These are phyloP conservation scores for Cladophialophora yegresii DNA, from an alignment of 2,329 filamentous ascomycete species.

Conservation along the genomic window DNA sequence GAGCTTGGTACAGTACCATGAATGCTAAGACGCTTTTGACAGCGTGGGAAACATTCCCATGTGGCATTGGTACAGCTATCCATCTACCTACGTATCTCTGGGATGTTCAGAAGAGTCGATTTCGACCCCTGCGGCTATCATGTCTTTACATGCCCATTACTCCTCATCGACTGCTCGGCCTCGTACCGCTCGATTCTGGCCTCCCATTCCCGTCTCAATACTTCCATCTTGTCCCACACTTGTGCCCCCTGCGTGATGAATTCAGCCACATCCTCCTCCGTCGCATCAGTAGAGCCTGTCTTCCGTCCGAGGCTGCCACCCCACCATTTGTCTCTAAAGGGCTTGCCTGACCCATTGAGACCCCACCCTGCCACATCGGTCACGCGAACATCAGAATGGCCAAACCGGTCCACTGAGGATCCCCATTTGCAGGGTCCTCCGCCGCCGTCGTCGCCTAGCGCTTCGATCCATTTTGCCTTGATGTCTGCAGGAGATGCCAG, in stretches of 20 bases:
- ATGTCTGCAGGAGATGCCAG: constrained; percentile 60
- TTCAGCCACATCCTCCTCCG: constrained; percentile 59
- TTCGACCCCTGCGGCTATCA: background rate
- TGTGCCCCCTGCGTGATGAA: constrained; percentile 64
- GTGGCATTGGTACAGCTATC: background rate
- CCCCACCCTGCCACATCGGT: constrained; percentile 91
- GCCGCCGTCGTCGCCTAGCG: constrained; percentile 62
- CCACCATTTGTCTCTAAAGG: constrained; percentile 37
- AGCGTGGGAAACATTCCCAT: background rate
- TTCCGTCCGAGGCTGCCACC: constrained; percentile 60
- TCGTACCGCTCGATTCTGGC: constrained; percentile 48
- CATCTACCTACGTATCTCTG: background rate
- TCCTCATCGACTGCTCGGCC: constrained; percentile 9
- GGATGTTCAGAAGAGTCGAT: background rate
- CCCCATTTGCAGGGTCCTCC: constrained; percentile 79
- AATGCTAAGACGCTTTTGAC: background rate
- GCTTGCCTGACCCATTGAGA: constrained; percentile 54
- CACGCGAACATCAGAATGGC: constrained; percentile 62
- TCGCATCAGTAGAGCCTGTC: constrained; percentile 60
- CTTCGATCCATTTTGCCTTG: constrained; percentile 44
- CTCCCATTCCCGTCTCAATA: constrained; percentile 68
- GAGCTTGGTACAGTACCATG: background rate
- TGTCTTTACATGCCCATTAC: constrained; percentile 16
- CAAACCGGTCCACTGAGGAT: constrained; percentile 61
- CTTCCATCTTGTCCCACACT: constrained; percentile 73